phyloP scores from a whole-genome alignment of 2,329 filamentous ascomycete genomes.

The Aschersonia sp. region DNA sequence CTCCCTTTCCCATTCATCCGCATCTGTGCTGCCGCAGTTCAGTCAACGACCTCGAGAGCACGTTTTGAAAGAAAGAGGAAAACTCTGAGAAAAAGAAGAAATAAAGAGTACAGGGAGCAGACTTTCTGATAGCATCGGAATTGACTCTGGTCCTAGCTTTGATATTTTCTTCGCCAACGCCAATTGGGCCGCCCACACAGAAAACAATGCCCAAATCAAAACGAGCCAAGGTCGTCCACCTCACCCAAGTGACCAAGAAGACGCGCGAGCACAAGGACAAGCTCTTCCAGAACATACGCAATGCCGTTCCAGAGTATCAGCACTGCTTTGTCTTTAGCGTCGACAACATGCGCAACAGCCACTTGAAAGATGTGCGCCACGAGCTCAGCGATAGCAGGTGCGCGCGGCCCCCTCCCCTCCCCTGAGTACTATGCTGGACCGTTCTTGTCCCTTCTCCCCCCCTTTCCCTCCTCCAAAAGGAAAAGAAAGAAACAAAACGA shows the following conservation, averaged over 20 bases:
- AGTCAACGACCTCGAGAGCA: too few species aligned
- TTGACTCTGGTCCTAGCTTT: too few species aligned
- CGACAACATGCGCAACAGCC: slow-evolving; percentile 96
- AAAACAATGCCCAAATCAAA: slow-evolving; percentile 86
- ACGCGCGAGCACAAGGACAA: slow-evolving; percentile 79
- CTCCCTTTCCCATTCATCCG: neutral
- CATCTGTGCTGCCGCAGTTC: neutral
- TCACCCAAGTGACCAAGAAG: slow-evolving; percentile 88
- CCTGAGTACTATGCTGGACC: too few species aligned
- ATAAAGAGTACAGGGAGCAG: too few species aligned
- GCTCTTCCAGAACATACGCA: slow-evolving; percentile 78
- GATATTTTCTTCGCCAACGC: neutral
- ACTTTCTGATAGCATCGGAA: too few species aligned
- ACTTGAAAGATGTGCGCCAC: slow-evolving; percentile 78
- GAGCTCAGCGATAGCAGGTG: slow-evolving; percentile 52
- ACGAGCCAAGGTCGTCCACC: slow-evolving; percentile 75
- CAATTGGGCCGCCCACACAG: neutral
- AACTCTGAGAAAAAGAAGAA: too few species aligned
- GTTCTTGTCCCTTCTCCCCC: too few species aligned
- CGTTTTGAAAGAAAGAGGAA: too few species aligned
- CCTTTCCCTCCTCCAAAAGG: neutral
- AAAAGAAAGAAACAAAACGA: too few species aligned
- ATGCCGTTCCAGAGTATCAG: slow-evolving; percentile 71
- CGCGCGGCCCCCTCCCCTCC: slow-evolving; percentile 24
- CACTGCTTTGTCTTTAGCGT: slow-evolving; percentile 88